These are phyloP conservation scores for Hymenoscyphus fraxineus DNA, from an alignment of 2,329 filamentous ascomycete genomes.

Conservation along the genomic window DNA sequence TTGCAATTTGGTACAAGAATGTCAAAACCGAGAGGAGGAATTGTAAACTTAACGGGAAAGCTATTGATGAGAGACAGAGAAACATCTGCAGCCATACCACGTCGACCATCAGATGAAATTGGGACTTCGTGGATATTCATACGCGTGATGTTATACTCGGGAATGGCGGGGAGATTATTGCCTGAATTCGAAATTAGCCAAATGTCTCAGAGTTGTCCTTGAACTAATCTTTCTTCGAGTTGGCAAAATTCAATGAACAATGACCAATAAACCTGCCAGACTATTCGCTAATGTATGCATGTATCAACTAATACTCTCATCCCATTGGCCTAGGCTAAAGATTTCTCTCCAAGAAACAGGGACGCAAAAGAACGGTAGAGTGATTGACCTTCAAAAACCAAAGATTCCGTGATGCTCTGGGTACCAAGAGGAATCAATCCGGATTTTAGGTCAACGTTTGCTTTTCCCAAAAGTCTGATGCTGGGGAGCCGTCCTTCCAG, in stretches of 20 bases:
- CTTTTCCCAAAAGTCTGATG: conserved; percentile 69
- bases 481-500: conserved; percentile 71
- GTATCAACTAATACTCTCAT: conserved; percentile 12
- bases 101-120: conserved; percentile 43
- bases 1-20: conserved; percentile 81
- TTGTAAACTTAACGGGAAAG: conserved; percentile 70
- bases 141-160: conserved; percentile 76
- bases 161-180: conserved; percentile 70
- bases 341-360: conserved; percentile 59
- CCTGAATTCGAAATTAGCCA: conserved; percentile 41
- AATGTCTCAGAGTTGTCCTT: not conserved
- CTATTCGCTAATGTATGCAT: conserved; percentile 12
- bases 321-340: conserved; percentile 34
- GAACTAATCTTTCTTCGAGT: not conserved
- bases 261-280: conserved; percentile 22
- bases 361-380: conserved; percentile 62
- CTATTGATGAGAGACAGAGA: conserved; percentile 68
- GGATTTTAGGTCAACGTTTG: conserved; percentile 69
- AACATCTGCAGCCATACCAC: conserved; percentile 75
- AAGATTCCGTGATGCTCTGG: conserved; percentile 68
- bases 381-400: conserved; percentile 80
- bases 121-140: conserved; percentile 74
- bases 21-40: conserved; percentile 80
- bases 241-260: not conserved
- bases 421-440: conserved; percentile 76